Evolutionary conservation across 2,329 filamentous ascomycete species (phyloP).

Genomic region (Geosmithia putterillii): DNA sequence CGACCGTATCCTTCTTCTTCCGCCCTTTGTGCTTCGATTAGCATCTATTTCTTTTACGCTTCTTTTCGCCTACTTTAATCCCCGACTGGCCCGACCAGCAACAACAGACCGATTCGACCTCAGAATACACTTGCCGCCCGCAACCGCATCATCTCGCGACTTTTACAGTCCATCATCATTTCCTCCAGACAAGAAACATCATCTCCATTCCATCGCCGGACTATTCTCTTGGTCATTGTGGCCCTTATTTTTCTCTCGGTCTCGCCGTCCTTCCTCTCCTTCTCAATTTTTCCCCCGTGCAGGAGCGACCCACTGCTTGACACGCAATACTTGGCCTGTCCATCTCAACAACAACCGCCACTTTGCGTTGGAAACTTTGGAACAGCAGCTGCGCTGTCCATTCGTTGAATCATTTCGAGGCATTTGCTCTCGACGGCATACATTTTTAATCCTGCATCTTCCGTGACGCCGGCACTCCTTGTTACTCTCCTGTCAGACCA

Average conservation of each 20-base stretch:
- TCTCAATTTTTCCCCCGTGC: background rate
- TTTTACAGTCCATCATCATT: background rate
- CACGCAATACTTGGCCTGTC: background rate
- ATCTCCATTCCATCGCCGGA: background rate
- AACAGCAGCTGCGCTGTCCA: background rate
- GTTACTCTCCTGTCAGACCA: background rate
- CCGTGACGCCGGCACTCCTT: background rate
- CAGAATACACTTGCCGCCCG: background rate
- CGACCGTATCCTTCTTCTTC: constrained; percentile 3
- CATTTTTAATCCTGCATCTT: background rate
- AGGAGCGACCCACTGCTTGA: background rate
- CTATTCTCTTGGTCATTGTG: background rate
- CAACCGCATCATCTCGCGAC: background rate
- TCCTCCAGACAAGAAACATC: too few species aligned
- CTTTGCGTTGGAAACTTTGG: background rate
- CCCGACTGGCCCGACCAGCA: background rate
- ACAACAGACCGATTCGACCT: background rate
- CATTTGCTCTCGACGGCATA: background rate
- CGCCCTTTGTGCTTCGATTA: constrained; percentile 2
- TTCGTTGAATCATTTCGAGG: background rate
- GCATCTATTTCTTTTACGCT: background rate
- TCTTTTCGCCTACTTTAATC: background rate
- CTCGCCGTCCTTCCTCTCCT: background rate
- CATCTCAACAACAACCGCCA: background rate
- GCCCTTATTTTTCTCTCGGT: background rate